Percentiles rank a stretch among this genome's conserved stretches.
These are phyloP conservation scores for Phoma herbarum DNA, from an alignment of 2,329 filamentous ascomycete genomes.

Conservation along the genomic window DNA sequence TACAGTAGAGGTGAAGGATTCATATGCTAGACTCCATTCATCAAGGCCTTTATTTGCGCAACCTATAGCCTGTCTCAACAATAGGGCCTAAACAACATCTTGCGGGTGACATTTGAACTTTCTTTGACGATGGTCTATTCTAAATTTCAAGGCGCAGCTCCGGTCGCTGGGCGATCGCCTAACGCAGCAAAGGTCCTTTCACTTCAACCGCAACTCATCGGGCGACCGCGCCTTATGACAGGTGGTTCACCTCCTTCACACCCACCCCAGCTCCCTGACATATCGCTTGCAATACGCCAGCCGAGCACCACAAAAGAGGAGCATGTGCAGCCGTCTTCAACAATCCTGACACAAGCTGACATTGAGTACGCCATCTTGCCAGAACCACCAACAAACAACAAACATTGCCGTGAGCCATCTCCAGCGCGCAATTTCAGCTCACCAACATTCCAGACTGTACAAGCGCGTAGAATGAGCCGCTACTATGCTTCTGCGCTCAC, in stretches of 20 bases:
- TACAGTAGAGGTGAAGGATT: not conserved
- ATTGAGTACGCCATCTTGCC: not conserved
- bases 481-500: constrained; percentile 37
- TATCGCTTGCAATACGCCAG: not conserved
- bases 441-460: not conserved
- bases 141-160: too few relatives aligned
- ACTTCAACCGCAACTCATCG: not conserved
- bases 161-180: not conserved
- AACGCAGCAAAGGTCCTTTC: not conserved
- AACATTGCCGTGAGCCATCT: not conserved
- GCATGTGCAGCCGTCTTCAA: not conserved
- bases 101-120: not conserved
- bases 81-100: not conserved
- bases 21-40: not conserved
- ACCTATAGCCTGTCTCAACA: not conserved
- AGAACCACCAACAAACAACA: not conserved
- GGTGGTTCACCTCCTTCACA: not conserved
- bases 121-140: not conserved
- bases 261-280: not conserved
- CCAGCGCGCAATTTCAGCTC: not conserved
- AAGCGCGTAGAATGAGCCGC: constrained; percentile 8
- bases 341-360: not conserved
- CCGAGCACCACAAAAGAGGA: not conserved
- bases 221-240: not conserved
- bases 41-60: too few relatives aligned